Base-by-base conservation (phyloP, 352 stramenopile species). In the Phytophthora crassamura region DNA sequence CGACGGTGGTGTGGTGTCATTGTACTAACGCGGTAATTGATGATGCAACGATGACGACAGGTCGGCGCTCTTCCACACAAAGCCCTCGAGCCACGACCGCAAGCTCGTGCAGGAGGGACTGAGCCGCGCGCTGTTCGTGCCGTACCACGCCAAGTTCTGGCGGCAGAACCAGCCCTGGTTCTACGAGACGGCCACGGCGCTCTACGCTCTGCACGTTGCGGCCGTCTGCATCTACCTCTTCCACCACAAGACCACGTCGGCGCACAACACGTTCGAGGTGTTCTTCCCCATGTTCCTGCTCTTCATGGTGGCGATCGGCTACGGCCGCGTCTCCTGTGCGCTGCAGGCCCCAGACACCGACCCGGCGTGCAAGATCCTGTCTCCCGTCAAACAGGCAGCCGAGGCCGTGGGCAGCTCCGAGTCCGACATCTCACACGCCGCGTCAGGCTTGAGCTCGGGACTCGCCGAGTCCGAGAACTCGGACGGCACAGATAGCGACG, bases 1-100 rank as follows among this genome's bases (percentile, higher is more conserved):
- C 25, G 3, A 18, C 40, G 28, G 33, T 33, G 49, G 16, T 20
- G 38, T 30, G 25, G 25, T 30, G 25, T 4, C 25, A 30, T 30
- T 30, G 25, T 30, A 30, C 22, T 59, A 50, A 52, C 34, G 47
- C 20, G 10, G 8, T 59, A 36, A 59, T 38, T 18, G 28, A 28
- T 34, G 45, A 46, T 40, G 25, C 16, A 33, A 10, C 3, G 40
- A 30, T n/a, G 59, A 7, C 32, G 43, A 42, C 28, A 91, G 82
- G 39, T 95, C 87, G 20, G 85, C 84, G 20, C 86, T 93, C 28
- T 95, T 95, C 64, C 84, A 95, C 57, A 95, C 87, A 47, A 95
- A 95, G 55, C 83, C 87, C 7, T 81, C 84, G 5, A 90, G 84
- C 49, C 84, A 95, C 52, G 86, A 95, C 76, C 82, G 83, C 51